phyloP scores from a whole-genome alignment of 1,139 yeast species.

The Lodderomyces orthopsilosis region DNA sequence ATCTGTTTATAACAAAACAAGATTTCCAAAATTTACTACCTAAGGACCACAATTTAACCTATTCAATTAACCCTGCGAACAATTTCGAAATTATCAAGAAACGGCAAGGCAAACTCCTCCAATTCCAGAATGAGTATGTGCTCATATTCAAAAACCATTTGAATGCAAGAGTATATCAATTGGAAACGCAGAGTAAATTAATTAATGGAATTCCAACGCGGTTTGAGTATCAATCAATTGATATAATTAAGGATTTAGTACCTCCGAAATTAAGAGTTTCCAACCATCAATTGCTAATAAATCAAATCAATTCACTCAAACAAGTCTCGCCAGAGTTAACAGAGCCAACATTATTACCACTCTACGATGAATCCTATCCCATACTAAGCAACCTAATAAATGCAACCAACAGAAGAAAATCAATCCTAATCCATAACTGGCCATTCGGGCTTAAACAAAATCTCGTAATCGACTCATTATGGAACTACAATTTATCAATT shows the following conservation, averaged over 20 bases:
- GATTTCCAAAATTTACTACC: slow-evolving; percentile 44
- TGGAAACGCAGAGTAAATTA: slow-evolving; percentile 47
- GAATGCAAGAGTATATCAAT: slow-evolving; percentile 50
- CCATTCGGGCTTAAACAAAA: slow-evolving; percentile 39
- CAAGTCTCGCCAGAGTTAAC: neutral
- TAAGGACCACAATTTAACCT: slow-evolving; percentile 27
- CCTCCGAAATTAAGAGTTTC: neutral
- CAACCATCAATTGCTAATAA: neutral
- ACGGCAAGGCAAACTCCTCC: slow-evolving; percentile 41
- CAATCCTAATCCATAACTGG: slow-evolving; percentile 37
- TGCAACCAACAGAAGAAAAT: slow-evolving; percentile 6
- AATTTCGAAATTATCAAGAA: slow-evolving; percentile 41
- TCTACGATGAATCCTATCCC: neutral
- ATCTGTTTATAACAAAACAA: slow-evolving; percentile 31
- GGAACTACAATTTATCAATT: slow-evolving; percentile 38
- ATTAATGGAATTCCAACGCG: slow-evolving; percentile 51
- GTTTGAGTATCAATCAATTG: slow-evolving; percentile 39
- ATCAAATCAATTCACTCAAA: neutral
- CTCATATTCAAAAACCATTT: slow-evolving; percentile 45
- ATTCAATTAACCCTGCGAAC: slow-evolving; percentile 10
- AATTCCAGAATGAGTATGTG: slow-evolving; percentile 49
- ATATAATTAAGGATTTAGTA: slow-evolving; percentile 14
- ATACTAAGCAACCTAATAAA: neutral
- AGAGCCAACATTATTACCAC: neutral
- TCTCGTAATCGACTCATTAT: slow-evolving; percentile 31